Base-by-base conservation (phyloP, 345 rosid genomes). In the Aquilaria sinensis region DNA sequence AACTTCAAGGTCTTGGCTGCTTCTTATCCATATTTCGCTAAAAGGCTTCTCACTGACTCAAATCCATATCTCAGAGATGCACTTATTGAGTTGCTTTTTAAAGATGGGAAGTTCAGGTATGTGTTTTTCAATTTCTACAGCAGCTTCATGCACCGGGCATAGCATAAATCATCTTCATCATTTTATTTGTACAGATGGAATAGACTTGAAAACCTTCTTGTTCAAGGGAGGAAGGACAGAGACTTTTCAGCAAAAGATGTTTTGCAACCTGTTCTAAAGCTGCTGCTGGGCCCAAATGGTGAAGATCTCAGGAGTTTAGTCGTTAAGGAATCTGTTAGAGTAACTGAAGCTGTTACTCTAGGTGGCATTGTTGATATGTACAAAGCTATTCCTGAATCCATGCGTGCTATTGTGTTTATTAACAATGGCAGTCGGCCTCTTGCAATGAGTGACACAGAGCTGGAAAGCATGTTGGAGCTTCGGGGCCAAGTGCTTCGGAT, bases 21-120 rank as follows among this genome's bases (percentile, higher is more conserved):
- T 61, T 90, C 99, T 31, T 90, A 94, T 76, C 99, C 97, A 23
- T 93, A 93, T 69, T 88, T 93, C 70, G 99, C 99, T 50, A 93
- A 90, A 78, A 86, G 98, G 81, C 97, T 93, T 70, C 94, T 93
- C 76, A 93, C 98, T 14, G 98, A 90, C 79, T 89, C 94, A 64
- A 88, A 86, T 75, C 96, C 98, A 46, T 93, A 93, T 74, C 88
- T 93, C 31, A 81, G 98, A 78, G 98, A 93, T 74, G 96, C 98
- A 63, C 98, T 93, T 68, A 68, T 93, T 41, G 96, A 90, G 92
- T 76, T 93, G 69, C 87, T 93, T 68, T 93, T 93, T 67, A 93
- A 93, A 79, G 97, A 93, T 75, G 98, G 98, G 67, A 86, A 70
- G 69, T 86, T 94, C 68, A 88, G 99, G 92, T 58, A 80, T 51